These are phyloP conservation scores for Erodium trifolium DNA, from an alignment of 441 rosid species.

Conservation along the genomic window DNA sequence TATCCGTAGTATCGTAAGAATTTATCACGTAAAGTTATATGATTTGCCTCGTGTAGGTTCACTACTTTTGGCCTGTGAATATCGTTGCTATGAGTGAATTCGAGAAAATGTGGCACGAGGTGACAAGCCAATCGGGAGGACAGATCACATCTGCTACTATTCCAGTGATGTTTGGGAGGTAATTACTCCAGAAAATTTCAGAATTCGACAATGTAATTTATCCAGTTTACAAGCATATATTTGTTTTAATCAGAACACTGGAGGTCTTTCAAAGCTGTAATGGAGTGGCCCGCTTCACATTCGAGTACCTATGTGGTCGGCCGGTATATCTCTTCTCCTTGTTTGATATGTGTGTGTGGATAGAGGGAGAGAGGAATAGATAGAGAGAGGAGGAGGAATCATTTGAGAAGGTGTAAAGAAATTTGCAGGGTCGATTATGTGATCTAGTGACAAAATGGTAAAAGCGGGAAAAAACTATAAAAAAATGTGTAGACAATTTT, in stretches of 20 bases:
- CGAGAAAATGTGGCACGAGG: slow-evolving; percentile 58
- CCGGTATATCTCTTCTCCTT: slow-evolving; percentile 38
- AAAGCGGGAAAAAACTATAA: neutral
- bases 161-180: slow-evolving; percentile 95
- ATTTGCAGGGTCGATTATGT: neutral
- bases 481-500: neutral
- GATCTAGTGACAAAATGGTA: neutral
- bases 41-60: slow-evolving; percentile 38
- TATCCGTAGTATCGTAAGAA: neutral
- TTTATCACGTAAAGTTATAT: neutral
- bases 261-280: slow-evolving; percentile 77
- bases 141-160: slow-evolving; percentile 48
- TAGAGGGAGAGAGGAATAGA: no score
- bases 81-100: slow-evolving; percentile 37
- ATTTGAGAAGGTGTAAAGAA: no score
- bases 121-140: slow-evolving; percentile 48
- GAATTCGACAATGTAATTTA: slow-evolving; percentile 7
- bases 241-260: slow-evolving; percentile 40
- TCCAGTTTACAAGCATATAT: slow-evolving; percentile 9
- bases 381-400: no score
- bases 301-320: slow-evolving; percentile 73
- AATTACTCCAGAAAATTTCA: slow-evolving; percentile 16
- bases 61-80: slow-evolving; percentile 67
- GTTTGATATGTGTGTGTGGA: neutral
- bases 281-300: slow-evolving; percentile 69